A percentile compares a stretch with the other conserved stretches of the same genome.
These are phyloP conservation scores for Saturnispora bothae DNA, from an alignment of 805 yeast genomes.

Conservation along the genomic window DNA sequence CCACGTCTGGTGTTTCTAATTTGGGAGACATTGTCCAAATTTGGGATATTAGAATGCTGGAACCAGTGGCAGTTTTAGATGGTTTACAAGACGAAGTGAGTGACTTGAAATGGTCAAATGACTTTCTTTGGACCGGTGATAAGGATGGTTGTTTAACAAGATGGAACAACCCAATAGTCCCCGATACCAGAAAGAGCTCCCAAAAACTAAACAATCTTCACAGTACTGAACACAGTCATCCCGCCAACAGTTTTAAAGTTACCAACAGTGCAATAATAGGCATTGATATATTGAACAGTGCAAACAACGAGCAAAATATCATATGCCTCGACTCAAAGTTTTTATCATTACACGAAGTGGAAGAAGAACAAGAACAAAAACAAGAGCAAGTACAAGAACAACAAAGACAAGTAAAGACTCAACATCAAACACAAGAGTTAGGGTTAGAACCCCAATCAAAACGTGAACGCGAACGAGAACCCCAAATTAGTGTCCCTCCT, in stretches of 20 bases:
- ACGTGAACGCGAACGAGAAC: too few relatives aligned
- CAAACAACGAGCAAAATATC: conserved; percentile 22
- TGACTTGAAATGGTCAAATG: conserved; percentile 46
- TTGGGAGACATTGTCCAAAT: conserved; percentile 39
- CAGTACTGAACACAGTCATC: not conserved
- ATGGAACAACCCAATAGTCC: conserved; percentile 31
- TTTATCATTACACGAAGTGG: conserved; percentile 41
- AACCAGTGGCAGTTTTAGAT: conserved; percentile 39
- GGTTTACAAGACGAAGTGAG: conserved; percentile 51
- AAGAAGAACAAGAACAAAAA: not conserved
- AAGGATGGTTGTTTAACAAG: conserved; percentile 57
- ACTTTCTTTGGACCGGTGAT: conserved; percentile 44
- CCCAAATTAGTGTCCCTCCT: not conserved
- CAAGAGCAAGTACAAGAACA: not conserved
- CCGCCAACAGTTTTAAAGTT: conserved; percentile 2
- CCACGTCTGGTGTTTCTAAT: conserved; percentile 31
- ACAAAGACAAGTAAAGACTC: not conserved
- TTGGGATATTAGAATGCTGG: conserved; percentile 64
- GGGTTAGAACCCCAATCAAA: not conserved
- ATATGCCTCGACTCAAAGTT: conserved; percentile 45
- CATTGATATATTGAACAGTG: conserved; percentile 30
- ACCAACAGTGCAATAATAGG: conserved; percentile 40
- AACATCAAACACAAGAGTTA: not conserved
- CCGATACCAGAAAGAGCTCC: not conserved
- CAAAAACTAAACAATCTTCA: not conserved